Conservation (phyloP, 2,329 filamentous ascomycete species). For the Volutella citrinella region DNA sequence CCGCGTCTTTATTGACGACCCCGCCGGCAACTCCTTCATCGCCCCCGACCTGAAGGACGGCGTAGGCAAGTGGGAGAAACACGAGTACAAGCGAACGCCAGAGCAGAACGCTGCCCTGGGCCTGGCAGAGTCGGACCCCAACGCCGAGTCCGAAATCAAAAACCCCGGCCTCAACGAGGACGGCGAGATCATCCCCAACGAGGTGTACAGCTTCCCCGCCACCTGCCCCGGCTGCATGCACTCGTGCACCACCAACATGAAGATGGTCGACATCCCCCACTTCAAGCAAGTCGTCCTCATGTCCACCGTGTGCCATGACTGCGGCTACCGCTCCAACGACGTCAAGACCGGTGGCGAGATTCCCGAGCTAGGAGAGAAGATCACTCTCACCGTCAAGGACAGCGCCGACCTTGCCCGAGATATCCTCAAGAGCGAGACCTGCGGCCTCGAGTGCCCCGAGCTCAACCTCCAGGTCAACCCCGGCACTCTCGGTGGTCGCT, state of each 20-base stretch:
- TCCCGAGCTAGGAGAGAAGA: slow-evolving; percentile 79
- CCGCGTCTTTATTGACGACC: slow-evolving; percentile 83
- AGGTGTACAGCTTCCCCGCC: slow-evolving; percentile 90
- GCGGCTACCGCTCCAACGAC: slow-evolving; percentile 93
- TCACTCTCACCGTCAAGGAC: slow-evolving; percentile 70
- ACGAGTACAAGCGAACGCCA: slow-evolving; percentile 76
- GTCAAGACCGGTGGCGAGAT: slow-evolving; percentile 96
- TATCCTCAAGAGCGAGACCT: slow-evolving; percentile 95
- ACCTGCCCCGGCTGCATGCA: slow-evolving; percentile 89
- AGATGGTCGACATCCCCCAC: slow-evolving; percentile 96
- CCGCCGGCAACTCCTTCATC: slow-evolving; percentile 95
- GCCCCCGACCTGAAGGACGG: slow-evolving; percentile 77
- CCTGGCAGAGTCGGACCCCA: slow-evolving; percentile 61
- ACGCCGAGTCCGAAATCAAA: slow-evolving; percentile 49
- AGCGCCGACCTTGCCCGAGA: slow-evolving; percentile 79
- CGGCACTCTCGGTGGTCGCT: slow-evolving; percentile 90
- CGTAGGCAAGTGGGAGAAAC: slow-evolving; percentile 84
- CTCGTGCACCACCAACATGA: slow-evolving; percentile 89
- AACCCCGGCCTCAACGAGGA: slow-evolving; percentile 51
- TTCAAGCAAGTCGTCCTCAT: slow-evolving; percentile 98
- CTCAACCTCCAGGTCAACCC: slow-evolving; percentile 85
- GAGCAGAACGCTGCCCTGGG: slow-evolving; percentile 88
- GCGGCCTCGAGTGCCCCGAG: slow-evolving; percentile 81
- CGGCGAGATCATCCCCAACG: slow-evolving; percentile 85
- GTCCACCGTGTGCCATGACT: slow-evolving; percentile 88